phyloP scores from a whole-genome alignment of 1,284 basidiomycete genomes.

The Rugosomyces carneus region DNA sequence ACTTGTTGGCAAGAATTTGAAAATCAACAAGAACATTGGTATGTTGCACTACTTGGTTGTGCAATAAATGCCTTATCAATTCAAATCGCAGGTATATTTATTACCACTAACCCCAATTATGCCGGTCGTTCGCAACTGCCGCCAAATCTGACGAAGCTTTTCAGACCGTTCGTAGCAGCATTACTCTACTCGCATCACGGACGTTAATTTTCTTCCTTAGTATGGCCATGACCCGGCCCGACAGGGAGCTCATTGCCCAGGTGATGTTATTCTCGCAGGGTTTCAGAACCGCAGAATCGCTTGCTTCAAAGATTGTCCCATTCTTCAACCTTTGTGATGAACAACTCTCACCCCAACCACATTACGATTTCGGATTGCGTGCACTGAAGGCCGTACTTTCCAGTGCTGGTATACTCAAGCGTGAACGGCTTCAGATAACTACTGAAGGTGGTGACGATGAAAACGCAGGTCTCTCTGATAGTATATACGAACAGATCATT shows the following conservation, averaged over 20 bases:
- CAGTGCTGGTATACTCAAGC: conserved; percentile 96
- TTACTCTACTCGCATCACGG: background rate
- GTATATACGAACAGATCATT: conserved; percentile 88
- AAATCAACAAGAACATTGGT: conserved; percentile 93
- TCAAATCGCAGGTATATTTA: conserved; percentile 72
- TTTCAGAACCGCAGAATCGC: conserved; percentile 92
- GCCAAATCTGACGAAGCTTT: conserved; percentile 93
- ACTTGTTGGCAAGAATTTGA: conserved; percentile 91
- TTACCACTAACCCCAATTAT: conserved; percentile 98
- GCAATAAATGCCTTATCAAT: background rate
- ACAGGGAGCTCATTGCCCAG: conserved; percentile 97
- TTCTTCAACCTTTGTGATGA: conserved; percentile 99
- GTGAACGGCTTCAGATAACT: conserved; percentile 69
- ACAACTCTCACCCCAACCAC: conserved; percentile 94
- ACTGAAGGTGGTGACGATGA: conserved; percentile 36
- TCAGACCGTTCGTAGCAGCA: conserved; percentile 67
- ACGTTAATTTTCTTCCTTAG: conserved; percentile 33
- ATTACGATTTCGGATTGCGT: conserved; percentile 99
- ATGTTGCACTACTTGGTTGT: conserved; percentile 12
- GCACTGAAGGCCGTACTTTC: conserved; percentile 96
- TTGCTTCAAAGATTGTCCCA: conserved; percentile 97
- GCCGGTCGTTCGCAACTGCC: conserved; percentile 96
- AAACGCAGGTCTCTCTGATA: conserved; percentile 56
- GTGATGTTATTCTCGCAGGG: conserved; percentile 99
- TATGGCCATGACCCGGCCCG: conserved; percentile 99